Evolutionary conservation across 345 rosid species (phyloP).

Genomic region (Moricandia moricandioides): DNA sequence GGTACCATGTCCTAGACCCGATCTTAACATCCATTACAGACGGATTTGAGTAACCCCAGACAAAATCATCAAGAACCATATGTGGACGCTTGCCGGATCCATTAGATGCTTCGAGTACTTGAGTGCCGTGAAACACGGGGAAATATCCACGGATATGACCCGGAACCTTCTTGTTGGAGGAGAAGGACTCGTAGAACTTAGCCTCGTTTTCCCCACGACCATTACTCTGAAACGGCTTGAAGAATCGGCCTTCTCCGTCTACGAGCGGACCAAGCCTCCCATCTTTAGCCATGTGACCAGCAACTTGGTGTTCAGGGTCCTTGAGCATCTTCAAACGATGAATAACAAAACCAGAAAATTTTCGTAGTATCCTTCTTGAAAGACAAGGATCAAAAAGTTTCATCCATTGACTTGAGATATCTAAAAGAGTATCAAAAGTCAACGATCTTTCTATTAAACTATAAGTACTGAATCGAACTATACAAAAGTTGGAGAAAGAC

Average conservation of each 20-base stretch:
- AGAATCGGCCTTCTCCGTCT: conserved; percentile 74
- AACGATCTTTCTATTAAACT: conserved; percentile 8
- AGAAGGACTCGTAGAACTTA: conserved; percentile 62
- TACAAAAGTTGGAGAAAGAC: neutral
- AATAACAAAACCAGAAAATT: conserved; percentile 4
- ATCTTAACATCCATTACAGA: conserved; percentile 80
- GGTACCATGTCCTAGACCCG: conserved; percentile 94
- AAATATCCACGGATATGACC: conserved; percentile 55
- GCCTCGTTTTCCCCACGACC: conserved; percentile 64
- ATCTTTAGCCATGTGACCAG: conserved; percentile 64
- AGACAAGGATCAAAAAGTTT: neutral
- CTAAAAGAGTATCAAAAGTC: neutral
- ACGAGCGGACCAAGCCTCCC: conserved; percentile 76
- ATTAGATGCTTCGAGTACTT: conserved; percentile 68
- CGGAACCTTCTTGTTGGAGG: conserved; percentile 52
- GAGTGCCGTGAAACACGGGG: conserved; percentile 63
- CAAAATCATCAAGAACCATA: conserved; percentile 66
- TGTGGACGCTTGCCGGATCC: conserved; percentile 59
- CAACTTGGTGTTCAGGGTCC: conserved; percentile 91
- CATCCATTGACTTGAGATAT: no score
- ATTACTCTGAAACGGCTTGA: conserved; percentile 76
- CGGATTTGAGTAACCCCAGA: conserved; percentile 38
- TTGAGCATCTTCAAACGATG: conserved; percentile 49
- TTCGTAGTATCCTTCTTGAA: neutral
- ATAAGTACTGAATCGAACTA: conserved; percentile 8